Conservation (phyloP, 202 grass and related monocot species). For the Elaeis oleifera region DNA sequence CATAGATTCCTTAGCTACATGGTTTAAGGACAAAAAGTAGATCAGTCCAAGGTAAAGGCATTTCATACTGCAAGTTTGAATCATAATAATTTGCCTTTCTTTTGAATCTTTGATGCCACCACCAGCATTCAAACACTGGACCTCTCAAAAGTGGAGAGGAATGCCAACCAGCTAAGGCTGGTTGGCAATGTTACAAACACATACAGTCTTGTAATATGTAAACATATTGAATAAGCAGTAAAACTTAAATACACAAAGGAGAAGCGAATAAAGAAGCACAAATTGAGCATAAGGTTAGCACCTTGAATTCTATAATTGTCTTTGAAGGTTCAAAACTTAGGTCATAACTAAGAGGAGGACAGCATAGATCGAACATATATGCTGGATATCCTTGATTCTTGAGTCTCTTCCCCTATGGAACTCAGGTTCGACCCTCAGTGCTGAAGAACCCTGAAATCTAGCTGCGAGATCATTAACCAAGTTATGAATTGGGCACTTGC, state of each 20-base stretch:
- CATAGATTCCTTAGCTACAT: no score
- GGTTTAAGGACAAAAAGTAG: no score
- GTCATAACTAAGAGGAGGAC: slow-evolving; percentile 65
- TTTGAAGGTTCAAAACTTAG: slow-evolving; percentile 83
- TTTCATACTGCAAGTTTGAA: no score
- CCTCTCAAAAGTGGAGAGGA: no score
- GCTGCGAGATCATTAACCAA: slow-evolving; percentile 74
- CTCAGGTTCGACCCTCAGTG: slow-evolving; percentile 27
- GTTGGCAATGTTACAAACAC: no score
- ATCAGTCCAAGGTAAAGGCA: no score
- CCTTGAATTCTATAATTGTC: slow-evolving; percentile 93
- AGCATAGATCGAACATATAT: slow-evolving; percentile 75
- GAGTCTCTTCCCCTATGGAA: slow-evolving; percentile 54
- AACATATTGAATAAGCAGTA: slow-evolving; percentile 1
- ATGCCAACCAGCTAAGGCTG: no score
- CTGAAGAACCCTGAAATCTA: slow-evolving; percentile 35
- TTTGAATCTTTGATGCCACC: no score
- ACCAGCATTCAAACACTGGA: no score
- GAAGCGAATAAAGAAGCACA: slow-evolving; percentile 17
- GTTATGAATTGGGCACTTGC: slow-evolving; percentile 70
- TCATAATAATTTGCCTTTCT: no score
- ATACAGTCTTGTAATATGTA: no score
- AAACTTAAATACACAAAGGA: slow-evolving; percentile 7
- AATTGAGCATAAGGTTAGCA: slow-evolving; percentile 23
- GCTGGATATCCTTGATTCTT: slow-evolving; percentile 55